These are phyloP conservation scores for Axilococcus clingmanii DNA, from an alignment of 139 green algal species.

Conservation along the genomic window DNA sequence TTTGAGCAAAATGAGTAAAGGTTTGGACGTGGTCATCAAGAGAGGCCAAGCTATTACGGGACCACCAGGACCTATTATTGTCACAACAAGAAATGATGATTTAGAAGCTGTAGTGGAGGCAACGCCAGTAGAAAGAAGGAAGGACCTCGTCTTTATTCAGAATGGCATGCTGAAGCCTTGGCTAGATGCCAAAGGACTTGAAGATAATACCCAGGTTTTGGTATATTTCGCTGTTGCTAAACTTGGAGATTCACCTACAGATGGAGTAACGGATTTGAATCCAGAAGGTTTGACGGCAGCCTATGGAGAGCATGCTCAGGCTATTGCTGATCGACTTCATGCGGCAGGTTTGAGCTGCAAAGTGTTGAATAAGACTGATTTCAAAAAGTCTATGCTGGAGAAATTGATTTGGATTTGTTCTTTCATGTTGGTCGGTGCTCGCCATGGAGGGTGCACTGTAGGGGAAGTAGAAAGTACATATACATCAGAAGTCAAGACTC, in stretches of 20 bases:
- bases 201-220: slow-evolving; percentile 85
- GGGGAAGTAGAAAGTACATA: slow-evolving; percentile 76
- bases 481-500: slow-evolving; percentile 24
- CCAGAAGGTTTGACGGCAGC: slow-evolving; percentile 91
- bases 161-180: slow-evolving; percentile 97
- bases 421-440: slow-evolving; percentile 90
- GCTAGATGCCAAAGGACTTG: slow-evolving; percentile 70
- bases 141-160: slow-evolving; percentile 98
- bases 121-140: slow-evolving; percentile 45
- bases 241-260: slow-evolving; percentile 72
- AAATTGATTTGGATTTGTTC: slow-evolving; percentile 99
- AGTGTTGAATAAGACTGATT: slow-evolving; percentile 61
- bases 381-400: slow-evolving; percentile 84
- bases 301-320: slow-evolving; percentile 71
- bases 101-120: slow-evolving; percentile 60
- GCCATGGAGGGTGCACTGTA: slow-evolving; percentile 61
- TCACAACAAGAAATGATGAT: slow-evolving; percentile 84
- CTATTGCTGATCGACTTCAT: slow-evolving; percentile 64
- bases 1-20: slow-evolving; percentile 58
- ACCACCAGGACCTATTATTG: slow-evolving; percentile 66
- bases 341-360: slow-evolving; percentile 80
- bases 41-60: slow-evolving; percentile 41
- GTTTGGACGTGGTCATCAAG: slow-evolving; percentile 47
- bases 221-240: slow-evolving; percentile 98
- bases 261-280: slow-evolving; percentile 92